phyloP scores from a whole-genome alignment of 2,329 filamentous ascomycete genomes.

The Cryoendolithus antarcticus region DNA sequence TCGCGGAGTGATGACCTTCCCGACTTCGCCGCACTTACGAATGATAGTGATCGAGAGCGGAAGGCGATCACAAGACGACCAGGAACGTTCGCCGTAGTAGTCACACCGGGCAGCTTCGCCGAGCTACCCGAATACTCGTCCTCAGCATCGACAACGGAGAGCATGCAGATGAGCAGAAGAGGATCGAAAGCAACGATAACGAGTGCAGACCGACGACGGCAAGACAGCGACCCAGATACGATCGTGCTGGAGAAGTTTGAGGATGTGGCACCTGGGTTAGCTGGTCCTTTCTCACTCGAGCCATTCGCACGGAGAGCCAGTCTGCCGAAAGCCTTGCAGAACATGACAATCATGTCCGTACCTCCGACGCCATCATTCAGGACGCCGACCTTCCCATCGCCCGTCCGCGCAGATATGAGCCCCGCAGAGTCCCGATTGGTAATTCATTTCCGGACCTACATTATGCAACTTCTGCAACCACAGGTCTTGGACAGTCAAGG shows the following conservation, averaged over 20 bases:
- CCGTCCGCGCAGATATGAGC: background rate
- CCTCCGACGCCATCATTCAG: slow-evolving; percentile 5
- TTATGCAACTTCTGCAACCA: slow-evolving; percentile 6
- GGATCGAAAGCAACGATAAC: background rate
- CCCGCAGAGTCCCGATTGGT: slow-evolving; percentile 12
- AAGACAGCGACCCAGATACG: slow-evolving; percentile 32
- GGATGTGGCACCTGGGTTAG: slow-evolving; percentile 21
- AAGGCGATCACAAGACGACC: slow-evolving; percentile 41
- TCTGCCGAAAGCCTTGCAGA: slow-evolving; percentile 12
- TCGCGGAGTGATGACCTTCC: slow-evolving; percentile 34
- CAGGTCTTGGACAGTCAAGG: background rate
- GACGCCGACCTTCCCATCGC: background rate
- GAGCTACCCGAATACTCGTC: slow-evolving; percentile 38
- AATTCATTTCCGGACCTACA: slow-evolving; percentile 17
- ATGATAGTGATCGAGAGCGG: slow-evolving; percentile 45
- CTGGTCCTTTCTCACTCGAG: slow-evolving; percentile 3
- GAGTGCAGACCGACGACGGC: background rate
- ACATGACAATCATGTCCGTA: slow-evolving; percentile 13
- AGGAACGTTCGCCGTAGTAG: slow-evolving; percentile 44
- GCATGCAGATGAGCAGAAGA: too few relatives aligned
- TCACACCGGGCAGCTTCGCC: slow-evolving; percentile 42
- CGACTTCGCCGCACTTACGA: slow-evolving; percentile 40
- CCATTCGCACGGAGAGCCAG: slow-evolving; percentile 5
- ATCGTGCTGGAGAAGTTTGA: slow-evolving; percentile 40
- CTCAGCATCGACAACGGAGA: slow-evolving; percentile 13